Percentiles rank a stretch among this genome's conserved stretches.
These are phyloP conservation scores for Guadua angustifolia DNA, from an alignment of 176 grass and related monocot genomes.

Conservation along the genomic window DNA sequence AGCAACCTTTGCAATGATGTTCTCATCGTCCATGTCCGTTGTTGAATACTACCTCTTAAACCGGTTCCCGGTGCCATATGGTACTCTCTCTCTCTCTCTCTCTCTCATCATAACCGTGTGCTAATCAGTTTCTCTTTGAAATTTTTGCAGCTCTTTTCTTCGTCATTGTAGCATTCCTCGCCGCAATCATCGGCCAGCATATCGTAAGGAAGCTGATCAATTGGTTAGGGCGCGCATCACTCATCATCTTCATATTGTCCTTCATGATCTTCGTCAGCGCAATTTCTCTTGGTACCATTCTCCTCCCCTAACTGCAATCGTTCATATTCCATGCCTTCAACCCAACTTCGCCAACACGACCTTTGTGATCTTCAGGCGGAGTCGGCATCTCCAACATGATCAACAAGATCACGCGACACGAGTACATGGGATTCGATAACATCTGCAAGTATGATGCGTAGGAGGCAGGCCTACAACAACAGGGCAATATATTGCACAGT, in stretches of 20 bases:
- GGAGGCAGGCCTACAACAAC: background rate
- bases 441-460: constrained; percentile 51
- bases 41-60: constrained; percentile 79
- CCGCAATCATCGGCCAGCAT: constrained; percentile 58
- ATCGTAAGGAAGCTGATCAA: constrained; percentile 58
- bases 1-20: constrained; percentile 88
- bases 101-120: background rate
- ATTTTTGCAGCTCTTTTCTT: constrained; percentile 64
- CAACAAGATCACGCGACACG: constrained; percentile 45
- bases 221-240: constrained; percentile 62
- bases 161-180: constrained; percentile 36
- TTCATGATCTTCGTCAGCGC: constrained; percentile 74
- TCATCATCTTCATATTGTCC: constrained; percentile 74
- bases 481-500: background rate
- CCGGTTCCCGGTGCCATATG: constrained; percentile 71
- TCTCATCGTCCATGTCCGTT: constrained; percentile 82
- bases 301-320: background rate
- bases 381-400: constrained; percentile 63
- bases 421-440: constrained; percentile 81
- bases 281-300: constrained; percentile 49
- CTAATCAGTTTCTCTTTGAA: background rate
- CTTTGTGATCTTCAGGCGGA: constrained; percentile 49
- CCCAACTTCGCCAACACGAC: background rate
- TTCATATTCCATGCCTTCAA: background rate
- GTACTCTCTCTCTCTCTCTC: constrained; percentile 13